A percentile compares a stretch with the other conserved stretches of the same genome.
These are phyloP conservation scores for Mycena filopes DNA, from an alignment of 768 basidiomycete species.

Conservation along the genomic window DNA sequence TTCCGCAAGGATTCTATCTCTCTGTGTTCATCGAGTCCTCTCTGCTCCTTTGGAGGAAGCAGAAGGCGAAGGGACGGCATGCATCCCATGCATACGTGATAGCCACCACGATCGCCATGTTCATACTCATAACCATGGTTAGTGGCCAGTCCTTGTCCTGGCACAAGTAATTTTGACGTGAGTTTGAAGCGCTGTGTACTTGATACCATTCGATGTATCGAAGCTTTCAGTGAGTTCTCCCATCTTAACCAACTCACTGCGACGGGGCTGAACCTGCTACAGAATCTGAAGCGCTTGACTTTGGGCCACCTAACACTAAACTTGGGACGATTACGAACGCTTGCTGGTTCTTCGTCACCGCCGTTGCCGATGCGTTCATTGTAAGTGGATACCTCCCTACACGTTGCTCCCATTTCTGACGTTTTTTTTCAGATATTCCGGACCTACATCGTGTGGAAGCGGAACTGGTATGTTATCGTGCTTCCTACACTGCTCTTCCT, in stretches of 20 bases:
- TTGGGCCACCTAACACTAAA: neutral
- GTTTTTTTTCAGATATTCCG: slow-evolving; percentile 1
- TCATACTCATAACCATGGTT: slow-evolving; percentile 10
- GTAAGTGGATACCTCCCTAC: too few species aligned
- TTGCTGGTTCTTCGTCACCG: neutral
- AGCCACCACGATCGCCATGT: neutral
- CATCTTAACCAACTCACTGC: neutral
- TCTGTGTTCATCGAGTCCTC: slow-evolving; percentile 1
- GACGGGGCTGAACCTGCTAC: neutral
- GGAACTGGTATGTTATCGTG: neutral
- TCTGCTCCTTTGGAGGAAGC: neutral
- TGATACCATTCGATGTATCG: slow-evolving; percentile 1
- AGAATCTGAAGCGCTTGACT: neutral
- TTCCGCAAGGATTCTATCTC: neutral
- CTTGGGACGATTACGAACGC: neutral
- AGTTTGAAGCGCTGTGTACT: slow-evolving; percentile 15
- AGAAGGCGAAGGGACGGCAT: neutral
- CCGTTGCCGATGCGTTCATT: neutral
- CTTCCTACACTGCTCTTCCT: slow-evolving; percentile 2
- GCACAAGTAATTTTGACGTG: too few species aligned
- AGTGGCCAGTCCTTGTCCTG: too few species aligned
- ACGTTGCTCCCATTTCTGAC: too few species aligned
- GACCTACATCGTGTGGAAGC: neutral
- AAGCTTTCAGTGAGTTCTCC: neutral
- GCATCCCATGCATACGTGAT: slow-evolving; percentile 1